A percentile compares a stretch with the other conserved stretches of the same genome.
phyloP scores from a whole-genome alignment of 139 green algal genomes.

The Chlorella sorokiniana region DNA sequence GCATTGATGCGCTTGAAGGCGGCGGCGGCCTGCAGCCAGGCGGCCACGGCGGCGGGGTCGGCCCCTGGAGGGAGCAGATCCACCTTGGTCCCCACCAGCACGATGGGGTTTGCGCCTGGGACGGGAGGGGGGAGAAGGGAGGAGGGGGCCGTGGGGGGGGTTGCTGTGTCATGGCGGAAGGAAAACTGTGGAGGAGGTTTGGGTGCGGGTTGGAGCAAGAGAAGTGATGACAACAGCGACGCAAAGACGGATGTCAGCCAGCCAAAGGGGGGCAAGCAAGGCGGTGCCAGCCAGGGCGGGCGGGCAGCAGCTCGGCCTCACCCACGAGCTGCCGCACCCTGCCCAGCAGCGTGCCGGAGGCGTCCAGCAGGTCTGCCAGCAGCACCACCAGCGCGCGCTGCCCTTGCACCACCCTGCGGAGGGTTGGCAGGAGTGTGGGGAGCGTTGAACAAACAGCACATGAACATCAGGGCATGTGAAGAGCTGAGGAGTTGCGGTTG shows the following conservation, averaged over 20 bases:
- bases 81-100: conserved; percentile 92
- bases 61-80: conserved; percentile 86
- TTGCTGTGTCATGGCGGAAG: too few species aligned
- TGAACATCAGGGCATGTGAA: neutral
- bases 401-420: conserved; percentile 52
- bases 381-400: conserved; percentile 74
- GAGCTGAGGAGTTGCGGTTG: too few species aligned
- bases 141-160: too few species aligned
- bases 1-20: conserved; percentile 71
- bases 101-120: conserved; percentile 88
- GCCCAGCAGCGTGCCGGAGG: conserved; percentile 72
- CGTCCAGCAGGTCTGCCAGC: conserved; percentile 92
- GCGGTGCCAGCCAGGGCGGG: neutral
- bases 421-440: neutral
- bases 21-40: conserved; percentile 77
- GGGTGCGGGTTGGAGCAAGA: conserved; percentile 78
- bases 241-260: neutral
- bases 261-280: too few species aligned
- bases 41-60: conserved; percentile 52
- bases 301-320: neutral
- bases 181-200: neutral
- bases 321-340: conserved; percentile 83
- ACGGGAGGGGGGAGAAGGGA: neutral
- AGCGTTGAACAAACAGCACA: neutral
- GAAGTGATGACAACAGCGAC: too few species aligned